Percentiles rank a stretch among this genome's conserved stretches.
phyloP scores from a whole-genome alignment of 768 basidiomycete genomes.

The Leccinum broughii region DNA sequence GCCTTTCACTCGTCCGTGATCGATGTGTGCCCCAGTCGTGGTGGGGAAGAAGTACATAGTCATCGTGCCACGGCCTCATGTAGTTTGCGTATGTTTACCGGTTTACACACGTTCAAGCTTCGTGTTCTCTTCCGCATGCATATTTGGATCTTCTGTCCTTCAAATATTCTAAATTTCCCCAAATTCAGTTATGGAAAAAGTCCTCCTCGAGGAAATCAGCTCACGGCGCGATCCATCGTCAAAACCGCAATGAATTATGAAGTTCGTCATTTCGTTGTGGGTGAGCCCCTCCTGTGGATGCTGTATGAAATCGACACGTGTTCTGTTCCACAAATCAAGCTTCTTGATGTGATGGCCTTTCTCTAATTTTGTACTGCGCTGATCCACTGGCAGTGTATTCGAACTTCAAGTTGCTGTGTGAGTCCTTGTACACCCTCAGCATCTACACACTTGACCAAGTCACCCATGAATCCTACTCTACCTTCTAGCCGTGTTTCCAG shows the following conservation, averaged over 20 bases:
- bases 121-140: too few relatives aligned
- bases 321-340: background rate
- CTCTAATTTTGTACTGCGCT: background rate
- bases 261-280: too few relatives aligned
- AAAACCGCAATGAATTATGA: background rate
- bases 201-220: background rate
- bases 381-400: background rate
- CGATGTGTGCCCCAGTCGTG: too few relatives aligned
- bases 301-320: background rate
- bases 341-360: background rate
- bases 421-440: background rate
- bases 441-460: background rate
- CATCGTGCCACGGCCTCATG: too few relatives aligned
- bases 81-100: too few relatives aligned
- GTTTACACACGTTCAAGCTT: too few relatives aligned
- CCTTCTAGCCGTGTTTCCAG: constrained; percentile 8
- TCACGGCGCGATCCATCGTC: background rate
- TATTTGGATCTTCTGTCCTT: too few relatives aligned
- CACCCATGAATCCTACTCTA: constrained; percentile 3
- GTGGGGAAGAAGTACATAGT: too few relatives aligned
- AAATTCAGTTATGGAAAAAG: background rate
- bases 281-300: background rate
- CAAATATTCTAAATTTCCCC: too few relatives aligned
- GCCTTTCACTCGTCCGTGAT: too few relatives aligned
- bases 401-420: background rate